Evolutionary conservation across 1,284 basidiomycete species (phyloP).

Genomic region (Ceratorhiza oryzae-sativae): DNA sequence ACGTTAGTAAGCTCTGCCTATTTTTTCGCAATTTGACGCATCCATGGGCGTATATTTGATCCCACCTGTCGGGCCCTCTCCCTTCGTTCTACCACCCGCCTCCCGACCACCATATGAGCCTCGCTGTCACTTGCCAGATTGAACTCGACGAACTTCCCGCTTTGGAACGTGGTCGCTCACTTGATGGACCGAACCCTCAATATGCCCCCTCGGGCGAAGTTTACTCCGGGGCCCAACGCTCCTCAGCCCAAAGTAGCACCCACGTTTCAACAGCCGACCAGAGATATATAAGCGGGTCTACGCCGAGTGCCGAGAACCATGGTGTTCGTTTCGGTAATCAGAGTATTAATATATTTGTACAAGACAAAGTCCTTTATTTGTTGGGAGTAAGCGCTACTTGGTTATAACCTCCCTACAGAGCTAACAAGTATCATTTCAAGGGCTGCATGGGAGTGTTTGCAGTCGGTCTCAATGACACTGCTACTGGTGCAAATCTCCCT

Average conservation of each 20-base stretch:
- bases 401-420: not conserved
- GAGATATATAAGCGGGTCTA: not conserved
- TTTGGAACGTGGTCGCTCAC: conserved; percentile 15
- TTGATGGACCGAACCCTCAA: not conserved
- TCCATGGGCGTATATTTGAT: not conserved
- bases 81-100: not conserved
- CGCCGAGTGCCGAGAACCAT: not conserved
- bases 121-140: conserved; percentile 2
- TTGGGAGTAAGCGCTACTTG: conserved; percentile 7
- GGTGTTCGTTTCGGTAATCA: not conserved
- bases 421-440: not conserved
- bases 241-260: not conserved
- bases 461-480: conserved; percentile 23
- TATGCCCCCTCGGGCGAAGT: not conserved
- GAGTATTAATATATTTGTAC: conserved; percentile 2
- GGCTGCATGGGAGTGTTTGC: conserved; percentile 31
- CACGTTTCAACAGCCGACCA: not conserved
- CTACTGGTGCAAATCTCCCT: conserved; percentile 31
- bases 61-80: not conserved
- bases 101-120: conserved; percentile 6
- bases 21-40: conserved; percentile 8
- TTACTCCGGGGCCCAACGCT: not conserved
- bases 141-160: conserved; percentile 18
- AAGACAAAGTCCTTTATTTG: conserved; percentile 18
- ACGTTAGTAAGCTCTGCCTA: not conserved